Conservation (phyloP, 2,329 filamentous ascomycete genomes). For the Metarhizium sp. region DNA sequence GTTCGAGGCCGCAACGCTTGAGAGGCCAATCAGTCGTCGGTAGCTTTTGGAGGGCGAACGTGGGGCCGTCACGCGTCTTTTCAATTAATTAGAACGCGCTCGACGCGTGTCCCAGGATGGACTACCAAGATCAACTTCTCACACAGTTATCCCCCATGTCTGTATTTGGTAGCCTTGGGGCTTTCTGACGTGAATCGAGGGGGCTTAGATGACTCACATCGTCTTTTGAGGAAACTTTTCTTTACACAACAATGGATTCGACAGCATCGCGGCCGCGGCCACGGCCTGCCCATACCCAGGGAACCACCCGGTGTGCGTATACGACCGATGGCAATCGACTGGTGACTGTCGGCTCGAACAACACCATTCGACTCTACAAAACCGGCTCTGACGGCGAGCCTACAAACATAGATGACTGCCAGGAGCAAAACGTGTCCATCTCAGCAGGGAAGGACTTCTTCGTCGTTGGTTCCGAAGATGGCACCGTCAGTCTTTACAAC, state of each 20-base stretch:
- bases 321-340: conserved; percentile 80
- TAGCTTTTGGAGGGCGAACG: too few species aligned
- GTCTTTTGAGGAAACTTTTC: neutral
- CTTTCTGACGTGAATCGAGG: neutral
- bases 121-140: neutral
- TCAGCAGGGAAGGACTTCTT: conserved; percentile 73
- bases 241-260: conserved; percentile 19
- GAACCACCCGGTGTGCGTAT: conserved; percentile 79
- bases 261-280: conserved; percentile 41
- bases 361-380: conserved; percentile 85
- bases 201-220: neutral
- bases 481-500: conserved; percentile 92
- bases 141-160: neutral
- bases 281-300: conserved; percentile 70
- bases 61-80: neutral
- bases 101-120: neutral
- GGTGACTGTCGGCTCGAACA: conserved; percentile 88
- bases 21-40: too few species aligned
- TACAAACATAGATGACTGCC: conserved; percentile 81
- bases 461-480: conserved; percentile 84
- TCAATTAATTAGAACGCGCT: neutral
- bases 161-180: neutral
- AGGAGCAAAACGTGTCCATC: conserved; percentile 75
- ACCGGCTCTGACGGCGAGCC: conserved; percentile 90
- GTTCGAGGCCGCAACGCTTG: too few species aligned